phyloP scores from a whole-genome alignment of 1,139 yeast species.

The Taiozyma sp. region DNA sequence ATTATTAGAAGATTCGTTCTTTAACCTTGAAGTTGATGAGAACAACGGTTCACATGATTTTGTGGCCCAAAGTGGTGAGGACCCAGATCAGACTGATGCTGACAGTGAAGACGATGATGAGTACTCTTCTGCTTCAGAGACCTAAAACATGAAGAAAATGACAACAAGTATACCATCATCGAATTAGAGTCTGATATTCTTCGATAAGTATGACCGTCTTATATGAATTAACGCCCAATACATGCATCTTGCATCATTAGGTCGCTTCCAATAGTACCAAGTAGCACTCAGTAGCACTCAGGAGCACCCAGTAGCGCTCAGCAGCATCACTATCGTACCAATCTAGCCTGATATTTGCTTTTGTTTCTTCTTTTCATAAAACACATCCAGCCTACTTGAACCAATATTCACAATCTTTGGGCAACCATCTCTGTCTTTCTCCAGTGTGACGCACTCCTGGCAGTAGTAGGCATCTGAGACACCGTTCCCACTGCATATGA shows the following conservation, averaged over 20 bases:
- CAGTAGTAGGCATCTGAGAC: conserved; percentile 77
- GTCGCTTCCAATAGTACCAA: not conserved
- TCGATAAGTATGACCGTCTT: not conserved
- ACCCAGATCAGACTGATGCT: not conserved
- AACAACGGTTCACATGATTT: not conserved
- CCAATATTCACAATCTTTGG: conserved; percentile 84
- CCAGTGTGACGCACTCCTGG: conserved; percentile 75
- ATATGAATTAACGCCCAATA: not conserved
- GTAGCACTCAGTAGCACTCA: too few relatives aligned
- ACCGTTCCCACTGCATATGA: conserved; percentile 66
- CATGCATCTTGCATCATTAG: not conserved
- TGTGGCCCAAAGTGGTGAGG: not conserved
- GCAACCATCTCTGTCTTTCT: conserved; percentile 89
- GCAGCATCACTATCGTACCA: not conserved
- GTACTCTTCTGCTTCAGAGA: not conserved
- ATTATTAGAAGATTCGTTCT: conserved; percentile 23
- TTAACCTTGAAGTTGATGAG: conserved; percentile 12
- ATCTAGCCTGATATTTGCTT: conserved; percentile 13
- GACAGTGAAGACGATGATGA: not conserved
- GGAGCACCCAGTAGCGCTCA: too few relatives aligned
- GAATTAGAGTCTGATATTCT: not conserved
- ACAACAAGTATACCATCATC: not conserved
- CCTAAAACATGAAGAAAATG: not conserved
- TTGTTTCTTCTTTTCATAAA: conserved; percentile 50
- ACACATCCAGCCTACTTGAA: conserved; percentile 63